Conservation (phyloP, 2,329 filamentous ascomycete genomes). For the Fusarium proliferatum region DNA sequence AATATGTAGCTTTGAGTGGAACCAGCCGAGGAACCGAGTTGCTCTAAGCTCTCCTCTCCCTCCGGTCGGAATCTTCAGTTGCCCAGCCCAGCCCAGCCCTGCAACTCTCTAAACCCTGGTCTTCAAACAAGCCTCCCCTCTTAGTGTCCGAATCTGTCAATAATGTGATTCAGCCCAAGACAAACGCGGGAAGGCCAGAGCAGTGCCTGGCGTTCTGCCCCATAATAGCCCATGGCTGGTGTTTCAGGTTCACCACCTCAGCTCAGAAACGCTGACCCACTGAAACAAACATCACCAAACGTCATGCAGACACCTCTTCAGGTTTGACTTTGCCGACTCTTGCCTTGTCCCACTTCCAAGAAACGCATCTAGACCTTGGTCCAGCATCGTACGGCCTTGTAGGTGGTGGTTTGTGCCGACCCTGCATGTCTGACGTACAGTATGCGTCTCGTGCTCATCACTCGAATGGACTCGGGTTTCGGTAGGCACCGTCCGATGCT, state of each 20-base stretch:
- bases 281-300: constrained; percentile 41
- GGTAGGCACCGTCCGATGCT: constrained; percentile 30
- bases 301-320: constrained; percentile 28
- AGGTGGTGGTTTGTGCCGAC: constrained; percentile 19
- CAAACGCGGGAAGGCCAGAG: constrained; percentile 20
- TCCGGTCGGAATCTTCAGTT: constrained; percentile 2
- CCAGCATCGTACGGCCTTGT: constrained; percentile 28
- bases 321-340: constrained; percentile 4
- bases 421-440: constrained; percentile 33
- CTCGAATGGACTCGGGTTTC: constrained; percentile 31
- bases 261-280: constrained; percentile 35
- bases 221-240: constrained; percentile 38
- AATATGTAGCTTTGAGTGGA: constrained; percentile 1
- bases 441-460: constrained; percentile 25
- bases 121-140: constrained; percentile 33
- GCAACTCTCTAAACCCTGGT: constrained; percentile 24
- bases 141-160: constrained; percentile 23
- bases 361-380: constrained; percentile 23
- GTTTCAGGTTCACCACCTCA: constrained; percentile 41
- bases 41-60: not conserved
- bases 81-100: constrained; percentile 14
- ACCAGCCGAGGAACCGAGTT: not conserved
- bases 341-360: constrained; percentile 26
- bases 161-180: constrained; percentile 30
- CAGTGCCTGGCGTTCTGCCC: constrained; percentile 27